Conservation (phyloP, 805 yeast species). For the Kluyveromyces nonfermentans region DNA sequence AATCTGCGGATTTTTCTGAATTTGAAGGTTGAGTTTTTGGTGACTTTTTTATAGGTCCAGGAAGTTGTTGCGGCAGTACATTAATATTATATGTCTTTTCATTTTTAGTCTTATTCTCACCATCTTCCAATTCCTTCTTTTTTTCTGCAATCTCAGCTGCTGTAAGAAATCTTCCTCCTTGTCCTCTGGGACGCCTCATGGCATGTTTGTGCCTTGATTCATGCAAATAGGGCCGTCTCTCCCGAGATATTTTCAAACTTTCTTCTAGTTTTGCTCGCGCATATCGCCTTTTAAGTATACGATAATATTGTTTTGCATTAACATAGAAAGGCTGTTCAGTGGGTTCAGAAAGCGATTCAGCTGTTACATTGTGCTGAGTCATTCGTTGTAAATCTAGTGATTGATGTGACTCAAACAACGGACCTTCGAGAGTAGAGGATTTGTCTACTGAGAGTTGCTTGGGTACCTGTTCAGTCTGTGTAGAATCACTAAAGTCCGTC, state of each 20-base stretch:
- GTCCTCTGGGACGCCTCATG: conserved; percentile 98
- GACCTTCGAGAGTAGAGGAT: neutral
- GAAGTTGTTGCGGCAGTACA: conserved; percentile 3
- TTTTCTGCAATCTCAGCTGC: conserved; percentile 72
- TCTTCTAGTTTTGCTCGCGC: conserved; percentile 94
- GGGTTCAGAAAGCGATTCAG: conserved; percentile 13
- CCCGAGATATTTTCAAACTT: conserved; percentile 73
- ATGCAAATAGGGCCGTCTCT: conserved; percentile 88
- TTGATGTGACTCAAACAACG: neutral
- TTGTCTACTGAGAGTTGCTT: neutral
- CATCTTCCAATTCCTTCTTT: conserved; percentile 29
- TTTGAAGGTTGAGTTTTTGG: neutral
- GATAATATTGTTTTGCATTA: conserved; percentile 94
- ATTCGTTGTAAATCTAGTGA: conserved; percentile 2
- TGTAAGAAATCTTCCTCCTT: conserved; percentile 93
- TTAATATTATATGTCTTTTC: neutral
- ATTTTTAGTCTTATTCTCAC: neutral
- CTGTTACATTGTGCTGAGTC: neutral
- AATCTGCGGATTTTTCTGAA: neutral
- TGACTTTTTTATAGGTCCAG: conserved; percentile 1
- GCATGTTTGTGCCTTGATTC: conserved; percentile 98
- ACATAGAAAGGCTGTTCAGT: conserved; percentile 91
- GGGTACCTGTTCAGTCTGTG: neutral
- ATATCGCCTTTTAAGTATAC: conserved; percentile 83
- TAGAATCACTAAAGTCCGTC: neutral